A percentile compares a stretch with the other conserved stretches of the same genome.
Evolutionary conservation across 139 green algal genomes (phyloP).

Genomic region (Coelastrella sp.): DNA sequence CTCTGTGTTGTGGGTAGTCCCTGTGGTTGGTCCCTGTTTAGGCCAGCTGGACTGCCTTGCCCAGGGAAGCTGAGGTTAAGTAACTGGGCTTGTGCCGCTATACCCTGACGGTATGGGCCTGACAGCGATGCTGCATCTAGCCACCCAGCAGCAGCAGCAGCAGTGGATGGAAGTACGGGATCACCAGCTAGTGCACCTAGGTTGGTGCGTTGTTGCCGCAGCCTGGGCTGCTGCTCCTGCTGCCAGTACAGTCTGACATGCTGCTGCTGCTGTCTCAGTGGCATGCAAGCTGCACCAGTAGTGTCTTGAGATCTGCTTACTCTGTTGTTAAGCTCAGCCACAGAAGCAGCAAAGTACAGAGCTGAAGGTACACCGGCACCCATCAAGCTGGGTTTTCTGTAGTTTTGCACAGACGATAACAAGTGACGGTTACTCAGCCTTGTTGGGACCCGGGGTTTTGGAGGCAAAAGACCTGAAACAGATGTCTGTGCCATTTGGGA

Average conservation of each 20-base stretch:
- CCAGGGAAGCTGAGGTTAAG: background rate
- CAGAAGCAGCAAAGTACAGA: constrained; percentile 16
- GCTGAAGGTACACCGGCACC: constrained; percentile 28
- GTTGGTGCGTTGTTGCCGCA: background rate
- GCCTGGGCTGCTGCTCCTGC: constrained; percentile 1
- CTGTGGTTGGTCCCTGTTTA: background rate
- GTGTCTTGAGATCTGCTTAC: background rate
- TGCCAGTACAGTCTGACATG: too few relatives aligned
- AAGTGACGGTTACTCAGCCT: background rate
- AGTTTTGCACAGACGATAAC: background rate
- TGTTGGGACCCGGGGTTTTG: too few relatives aligned
- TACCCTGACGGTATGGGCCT: background rate
- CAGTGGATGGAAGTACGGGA: background rate
- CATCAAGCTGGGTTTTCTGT: background rate
- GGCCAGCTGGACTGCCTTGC: background rate
- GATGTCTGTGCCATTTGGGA: too few relatives aligned
- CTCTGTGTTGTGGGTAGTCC: background rate
- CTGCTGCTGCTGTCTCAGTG: background rate
- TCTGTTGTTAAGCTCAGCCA: background rate
- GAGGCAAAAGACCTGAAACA: too few relatives aligned
- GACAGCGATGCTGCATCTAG: background rate
- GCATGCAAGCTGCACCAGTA: background rate
- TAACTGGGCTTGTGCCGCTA: background rate
- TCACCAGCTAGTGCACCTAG: constrained; percentile 13
- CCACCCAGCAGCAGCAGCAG: background rate